These are phyloP conservation scores for Alternaria panax DNA, from an alignment of 2,329 filamentous ascomycete species.

Conservation along the genomic window DNA sequence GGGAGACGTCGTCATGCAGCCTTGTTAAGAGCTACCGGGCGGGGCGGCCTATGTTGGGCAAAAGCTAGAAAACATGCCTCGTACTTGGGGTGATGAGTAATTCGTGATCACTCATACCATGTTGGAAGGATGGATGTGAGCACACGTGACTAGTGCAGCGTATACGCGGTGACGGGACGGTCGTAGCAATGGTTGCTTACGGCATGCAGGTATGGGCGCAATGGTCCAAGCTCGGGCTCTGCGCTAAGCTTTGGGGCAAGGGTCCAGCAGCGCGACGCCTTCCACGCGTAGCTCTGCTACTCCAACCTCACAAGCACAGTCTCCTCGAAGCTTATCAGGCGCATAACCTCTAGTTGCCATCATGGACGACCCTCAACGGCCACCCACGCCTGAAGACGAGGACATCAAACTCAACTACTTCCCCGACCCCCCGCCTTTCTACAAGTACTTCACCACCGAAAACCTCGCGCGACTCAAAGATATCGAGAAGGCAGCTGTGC, in stretches of 20 bases:
- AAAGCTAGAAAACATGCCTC: neutral
- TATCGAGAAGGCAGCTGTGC: constrained; percentile 51
- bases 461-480: constrained; percentile 69
- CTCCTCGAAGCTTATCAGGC: neutral
- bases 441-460: constrained; percentile 81
- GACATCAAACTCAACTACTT: constrained; percentile 59
- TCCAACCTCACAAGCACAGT: neutral
- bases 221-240: constrained; percentile 6
- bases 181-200: neutral
- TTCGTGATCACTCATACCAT: neutral
- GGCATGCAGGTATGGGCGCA: neutral
- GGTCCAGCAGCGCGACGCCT: constrained; percentile 14
- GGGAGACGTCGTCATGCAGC: constrained; percentile 1
- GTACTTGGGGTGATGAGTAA: neutral
- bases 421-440: constrained; percentile 88
- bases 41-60: constrained; percentile 4
- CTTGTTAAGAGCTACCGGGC: neutral
- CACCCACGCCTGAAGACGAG: constrained; percentile 22
- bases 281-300: neutral
- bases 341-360: neutral
- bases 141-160: too few species aligned
- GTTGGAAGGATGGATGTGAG: neutral
- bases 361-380: constrained; percentile 29
- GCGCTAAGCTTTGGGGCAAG: constrained; percentile 5
- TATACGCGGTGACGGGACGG: neutral